Base-by-base conservation (phyloP, 2,329 filamentous ascomycete genomes). In the Clonostachys rhizophaga region DNA sequence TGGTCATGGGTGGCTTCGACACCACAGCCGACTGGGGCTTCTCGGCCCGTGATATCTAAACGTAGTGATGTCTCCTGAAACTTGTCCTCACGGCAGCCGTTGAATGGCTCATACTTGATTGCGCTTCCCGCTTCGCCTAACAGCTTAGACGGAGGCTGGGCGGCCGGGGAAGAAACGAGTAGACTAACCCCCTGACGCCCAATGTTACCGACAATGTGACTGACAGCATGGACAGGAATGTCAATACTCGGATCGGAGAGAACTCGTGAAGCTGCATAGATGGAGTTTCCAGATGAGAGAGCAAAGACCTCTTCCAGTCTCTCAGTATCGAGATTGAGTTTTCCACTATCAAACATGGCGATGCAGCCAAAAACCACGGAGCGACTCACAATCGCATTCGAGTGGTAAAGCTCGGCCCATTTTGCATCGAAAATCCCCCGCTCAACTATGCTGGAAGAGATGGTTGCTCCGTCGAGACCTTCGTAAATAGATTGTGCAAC, bases 261-360 rank as follows among this genome's bases (percentile, higher is more conserved):
- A 39, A 45, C 4, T 7, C n/a, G 14, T 17, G 33, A 17, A 4
- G 16, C 43, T 9, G 24, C 43, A 33, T 17, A 45, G 43, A 45
- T n/a, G 5, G 43, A 45, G 30, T 45, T 33, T 17, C 35, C 43
- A 14, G 30, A 36, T 14, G 33, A 45, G 13, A 45, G 17, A 16
- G 33, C 43, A 34, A 45, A 17, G 16, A 39, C 43, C 10, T 45
- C 35, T 14, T 45, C 43, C 13, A 45, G 43, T 18, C 33, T 17
- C 33, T 45, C n/a, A 9, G 33, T 17, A 18, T 34, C 30, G 12
- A 45, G 17, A 16, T 45, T 36, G 30, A 45, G 16, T n/a, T 18
- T 36, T 34, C 43, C 43, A 10, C 14, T 37, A 18, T 45, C 43
- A 18, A 45, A 45, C 33, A 36, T 36, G 43, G 43, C 43, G 17